These are phyloP conservation scores for Puya raimondii DNA, from an alignment of 176 grass and related monocot species.

Conservation along the genomic window DNA sequence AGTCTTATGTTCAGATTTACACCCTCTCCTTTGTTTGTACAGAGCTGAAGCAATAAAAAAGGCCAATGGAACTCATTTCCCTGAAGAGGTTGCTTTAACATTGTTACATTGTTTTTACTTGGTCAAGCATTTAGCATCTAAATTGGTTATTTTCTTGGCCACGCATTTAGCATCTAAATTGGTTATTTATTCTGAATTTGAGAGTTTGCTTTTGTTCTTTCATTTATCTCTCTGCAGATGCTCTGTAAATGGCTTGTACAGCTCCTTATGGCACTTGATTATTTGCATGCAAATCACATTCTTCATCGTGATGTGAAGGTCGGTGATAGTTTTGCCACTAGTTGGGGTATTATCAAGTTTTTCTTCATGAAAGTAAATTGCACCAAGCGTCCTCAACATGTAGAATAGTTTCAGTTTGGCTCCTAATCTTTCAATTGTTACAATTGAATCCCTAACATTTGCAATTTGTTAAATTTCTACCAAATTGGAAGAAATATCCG, in stretches of 20 bases:
- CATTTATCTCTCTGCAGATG: constrained; percentile 43
- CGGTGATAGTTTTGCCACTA: constrained; percentile 11
- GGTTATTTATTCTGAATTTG: background rate
- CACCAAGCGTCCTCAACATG: too few relatives aligned
- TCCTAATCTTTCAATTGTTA: too few relatives aligned
- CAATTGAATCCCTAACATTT: too few relatives aligned
- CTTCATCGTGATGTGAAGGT: constrained; percentile 98
- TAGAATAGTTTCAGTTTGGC: too few relatives aligned
- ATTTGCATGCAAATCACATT: constrained; percentile 90
- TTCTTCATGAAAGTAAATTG: background rate
- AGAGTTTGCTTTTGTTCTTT: constrained; percentile 6
- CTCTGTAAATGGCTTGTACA: constrained; percentile 96
- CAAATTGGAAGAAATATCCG: too few relatives aligned
- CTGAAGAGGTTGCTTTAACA: constrained; percentile 57
- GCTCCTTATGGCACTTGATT: constrained; percentile 91
- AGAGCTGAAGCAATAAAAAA: constrained; percentile 93
- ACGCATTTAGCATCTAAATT: background rate
- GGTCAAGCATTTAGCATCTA: background rate
- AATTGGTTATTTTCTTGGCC: constrained; percentile 3
- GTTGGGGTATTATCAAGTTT: background rate
- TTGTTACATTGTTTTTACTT: constrained; percentile 15
- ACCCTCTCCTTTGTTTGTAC: constrained; percentile 10
- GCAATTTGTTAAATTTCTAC: too few relatives aligned
- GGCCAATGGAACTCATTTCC: constrained; percentile 60
- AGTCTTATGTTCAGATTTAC: constrained; percentile 14